Conservation (phyloP, 2,329 filamentous ascomycete species). For the Aspergillus fischeri region DNA sequence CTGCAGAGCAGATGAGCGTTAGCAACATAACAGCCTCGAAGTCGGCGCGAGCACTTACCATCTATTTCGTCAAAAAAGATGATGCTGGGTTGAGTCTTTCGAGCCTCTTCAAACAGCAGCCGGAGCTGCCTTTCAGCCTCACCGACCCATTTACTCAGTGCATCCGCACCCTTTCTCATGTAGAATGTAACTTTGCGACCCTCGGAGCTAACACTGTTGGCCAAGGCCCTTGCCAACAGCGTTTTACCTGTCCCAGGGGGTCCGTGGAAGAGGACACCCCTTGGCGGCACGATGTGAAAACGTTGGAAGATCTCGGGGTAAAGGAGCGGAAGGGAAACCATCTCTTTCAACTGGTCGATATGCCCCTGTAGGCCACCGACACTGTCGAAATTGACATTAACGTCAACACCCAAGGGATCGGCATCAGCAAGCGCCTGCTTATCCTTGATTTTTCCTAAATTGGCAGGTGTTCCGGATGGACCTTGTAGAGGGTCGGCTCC, state of each 20-base stretch:
- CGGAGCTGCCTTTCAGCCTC: constrained; percentile 95
- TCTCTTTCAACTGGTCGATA: constrained; percentile 96
- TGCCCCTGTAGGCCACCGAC: constrained; percentile 90
- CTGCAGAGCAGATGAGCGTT: constrained; percentile 23
- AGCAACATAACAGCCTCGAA: constrained; percentile 1
- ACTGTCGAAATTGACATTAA: constrained; percentile 88
- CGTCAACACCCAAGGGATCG: constrained; percentile 87
- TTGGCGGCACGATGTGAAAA: constrained; percentile 89
- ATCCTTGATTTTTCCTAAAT: constrained; percentile 90
- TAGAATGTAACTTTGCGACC: constrained; percentile 97
- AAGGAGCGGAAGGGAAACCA: constrained; percentile 89
- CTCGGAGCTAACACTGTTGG: constrained; percentile 82
- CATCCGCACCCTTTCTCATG: constrained; percentile 98
- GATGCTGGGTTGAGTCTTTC: constrained; percentile 94
- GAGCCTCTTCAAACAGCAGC: constrained; percentile 89
- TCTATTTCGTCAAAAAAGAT: constrained; percentile 99
- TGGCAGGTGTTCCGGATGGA: constrained; percentile 64
- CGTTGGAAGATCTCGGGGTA: constrained; percentile 91
- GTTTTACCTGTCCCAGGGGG: constrained; percentile 98
- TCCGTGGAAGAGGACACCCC: constrained; percentile 93
- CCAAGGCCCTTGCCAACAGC: constrained; percentile 85
- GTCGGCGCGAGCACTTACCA: constrained; percentile 47
- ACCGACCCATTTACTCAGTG: constrained; percentile 97
- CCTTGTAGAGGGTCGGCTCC: constrained; percentile 54
- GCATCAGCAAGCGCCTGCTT: constrained; percentile 88